Percentiles rank a stretch among this genome's conserved stretches.
Conservation (phyloP, 768 basidiomycete species). For the Gloeopeniophorella convolvens region DNA sequence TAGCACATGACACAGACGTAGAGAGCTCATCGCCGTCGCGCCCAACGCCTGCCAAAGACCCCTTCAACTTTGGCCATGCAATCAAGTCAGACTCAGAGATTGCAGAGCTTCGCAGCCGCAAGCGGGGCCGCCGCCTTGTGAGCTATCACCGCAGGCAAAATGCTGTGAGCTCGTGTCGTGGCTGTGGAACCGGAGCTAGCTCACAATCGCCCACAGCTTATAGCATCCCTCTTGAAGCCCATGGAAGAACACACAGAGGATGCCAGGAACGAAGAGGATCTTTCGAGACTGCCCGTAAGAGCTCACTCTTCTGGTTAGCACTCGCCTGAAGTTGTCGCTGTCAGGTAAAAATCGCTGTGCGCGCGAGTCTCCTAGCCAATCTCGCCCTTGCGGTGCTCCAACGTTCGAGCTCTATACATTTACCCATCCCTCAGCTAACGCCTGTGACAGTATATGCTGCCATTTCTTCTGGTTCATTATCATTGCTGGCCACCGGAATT, state of each 20-base stretch:
- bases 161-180: conserved; percentile 38
- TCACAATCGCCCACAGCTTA: conserved; percentile 49
- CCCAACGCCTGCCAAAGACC: conserved; percentile 41
- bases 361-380: conserved; percentile 77
- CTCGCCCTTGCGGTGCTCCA: conserved; percentile 65
- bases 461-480: conserved; percentile 73
- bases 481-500: conserved; percentile 83
- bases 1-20: conserved; percentile 24
- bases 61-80: conserved; percentile 58
- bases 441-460: conserved; percentile 77
- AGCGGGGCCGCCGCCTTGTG: conserved; percentile 56
- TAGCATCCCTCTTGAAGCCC: conserved; percentile 79
- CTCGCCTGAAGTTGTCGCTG: neutral
- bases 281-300: conserved; percentile 59
- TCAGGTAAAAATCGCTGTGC: conserved; percentile 85
- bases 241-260: conserved; percentile 87
- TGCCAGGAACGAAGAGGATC: conserved; percentile 63
- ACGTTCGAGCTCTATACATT: conserved; percentile 35
- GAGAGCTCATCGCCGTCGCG: conserved; percentile 36
- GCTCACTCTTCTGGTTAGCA: neutral
- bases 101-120: conserved; percentile 48
- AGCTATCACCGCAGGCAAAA: conserved; percentile 69
- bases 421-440: neutral
- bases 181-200: neutral
- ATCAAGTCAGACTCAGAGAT: conserved; percentile 60